These are phyloP conservation scores for Podospora anserina DNA, from an alignment of 495 filamentous ascomycete genomes.

Conservation along the genomic window DNA sequence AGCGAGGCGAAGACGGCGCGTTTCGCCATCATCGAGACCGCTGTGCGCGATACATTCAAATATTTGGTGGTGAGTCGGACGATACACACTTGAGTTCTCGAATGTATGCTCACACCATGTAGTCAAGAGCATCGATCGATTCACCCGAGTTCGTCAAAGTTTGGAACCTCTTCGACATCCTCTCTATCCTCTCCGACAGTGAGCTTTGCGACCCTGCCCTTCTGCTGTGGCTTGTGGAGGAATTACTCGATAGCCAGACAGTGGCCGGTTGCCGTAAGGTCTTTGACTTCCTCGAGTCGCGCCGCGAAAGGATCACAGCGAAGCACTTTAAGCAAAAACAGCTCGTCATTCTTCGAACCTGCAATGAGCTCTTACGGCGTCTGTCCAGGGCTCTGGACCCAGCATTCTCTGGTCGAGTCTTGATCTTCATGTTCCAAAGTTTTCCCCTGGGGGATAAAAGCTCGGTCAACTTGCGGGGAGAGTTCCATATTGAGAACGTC, in stretches of 20 bases:
- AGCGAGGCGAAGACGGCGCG: conserved; percentile 43
- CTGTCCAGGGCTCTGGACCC: conserved; percentile 93
- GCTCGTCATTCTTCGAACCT: conserved; percentile 81
- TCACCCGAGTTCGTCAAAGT: conserved; percentile 72
- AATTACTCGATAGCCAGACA: conserved; percentile 92
- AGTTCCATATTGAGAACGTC: conserved; percentile 94
- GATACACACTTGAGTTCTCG: not conserved
- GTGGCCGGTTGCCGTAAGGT: conserved; percentile 84
- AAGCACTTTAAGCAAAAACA: conserved; percentile 84
- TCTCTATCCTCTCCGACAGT: conserved; percentile 78
- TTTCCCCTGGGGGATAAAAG: conserved; percentile 95
- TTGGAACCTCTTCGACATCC: conserved; percentile 90
- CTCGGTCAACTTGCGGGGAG: conserved; percentile 92
- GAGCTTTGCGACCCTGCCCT: conserved; percentile 82
- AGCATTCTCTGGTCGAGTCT: conserved; percentile 93
- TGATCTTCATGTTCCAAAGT: conserved; percentile 96
- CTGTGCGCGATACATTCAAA: conserved; percentile 74
- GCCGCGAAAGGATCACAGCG: conserved; percentile 78
- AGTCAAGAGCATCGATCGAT: conserved; percentile 69
- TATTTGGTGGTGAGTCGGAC: conserved; percentile 59
- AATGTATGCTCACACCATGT: conserved; percentile 1
- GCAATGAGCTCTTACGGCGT: conserved; percentile 89
- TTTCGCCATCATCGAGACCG: conserved; percentile 71
- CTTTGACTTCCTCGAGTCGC: conserved; percentile 91
- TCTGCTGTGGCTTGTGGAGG: conserved; percentile 86